Percentiles rank a stretch among this genome's conserved stretches.
These are phyloP conservation scores for Penicillium corylophilum DNA, from an alignment of 2,329 filamentous ascomycete species.

Conservation along the genomic window DNA sequence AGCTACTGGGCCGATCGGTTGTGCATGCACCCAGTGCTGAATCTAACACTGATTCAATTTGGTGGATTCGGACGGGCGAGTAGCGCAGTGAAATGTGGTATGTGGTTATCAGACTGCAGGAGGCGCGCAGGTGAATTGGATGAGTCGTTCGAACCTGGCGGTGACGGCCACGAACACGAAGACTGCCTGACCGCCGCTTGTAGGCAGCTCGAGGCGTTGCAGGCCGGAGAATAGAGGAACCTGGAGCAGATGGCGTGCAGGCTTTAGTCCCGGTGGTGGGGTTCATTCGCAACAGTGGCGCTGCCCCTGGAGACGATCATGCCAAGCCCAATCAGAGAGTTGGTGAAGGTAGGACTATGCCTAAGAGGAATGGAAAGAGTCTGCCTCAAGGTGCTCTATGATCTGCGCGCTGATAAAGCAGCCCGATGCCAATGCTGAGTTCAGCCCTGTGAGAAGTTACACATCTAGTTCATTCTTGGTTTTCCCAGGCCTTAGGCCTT, in stretches of 20 bases:
- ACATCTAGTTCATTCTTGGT: not conserved
- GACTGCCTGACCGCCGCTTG: not conserved
- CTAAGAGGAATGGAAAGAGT: not conserved
- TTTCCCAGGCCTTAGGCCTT: too few species aligned
- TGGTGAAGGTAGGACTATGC: not conserved
- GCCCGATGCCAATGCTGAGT: not conserved
- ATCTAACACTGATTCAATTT: not conserved
- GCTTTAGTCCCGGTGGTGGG: conserved; percentile 6
- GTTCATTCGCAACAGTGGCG: conserved; percentile 3
- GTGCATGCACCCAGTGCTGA: conserved; percentile 1
- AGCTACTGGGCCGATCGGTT: conserved; percentile 3
- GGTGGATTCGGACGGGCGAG: not conserved
- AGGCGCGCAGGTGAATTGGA: not conserved
- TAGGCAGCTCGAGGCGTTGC: not conserved
- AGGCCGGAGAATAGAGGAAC: not conserved
- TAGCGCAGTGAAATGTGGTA: not conserved
- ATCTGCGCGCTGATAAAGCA: not conserved
- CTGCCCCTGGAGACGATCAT: not conserved
- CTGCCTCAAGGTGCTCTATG: too few species aligned
- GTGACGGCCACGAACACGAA: not conserved
- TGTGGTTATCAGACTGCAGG: not conserved
- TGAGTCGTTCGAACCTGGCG: not conserved
- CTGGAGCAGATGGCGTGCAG: conserved; percentile 8
- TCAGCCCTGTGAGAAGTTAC: not conserved
- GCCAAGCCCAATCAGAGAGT: not conserved